A percentile compares a stretch with the other conserved stretches of the same genome.
phyloP scores from a whole-genome alignment of 305 asterid species.

The Fraxinus albicans region DNA sequence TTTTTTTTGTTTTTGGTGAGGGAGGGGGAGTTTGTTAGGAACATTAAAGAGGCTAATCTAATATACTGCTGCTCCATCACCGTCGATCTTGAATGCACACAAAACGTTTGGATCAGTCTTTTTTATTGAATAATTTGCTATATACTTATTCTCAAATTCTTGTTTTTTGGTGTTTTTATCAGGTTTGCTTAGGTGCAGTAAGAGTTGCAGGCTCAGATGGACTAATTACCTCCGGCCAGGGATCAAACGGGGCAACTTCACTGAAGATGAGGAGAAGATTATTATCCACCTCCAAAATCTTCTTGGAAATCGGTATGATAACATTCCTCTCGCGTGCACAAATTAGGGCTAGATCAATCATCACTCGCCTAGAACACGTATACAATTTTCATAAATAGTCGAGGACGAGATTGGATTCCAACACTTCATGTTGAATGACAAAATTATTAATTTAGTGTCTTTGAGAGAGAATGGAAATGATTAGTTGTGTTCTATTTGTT shows the following conservation, averaged over 20 bases:
- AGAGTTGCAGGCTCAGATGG: constrained; percentile 86
- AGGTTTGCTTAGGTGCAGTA: constrained; percentile 86
- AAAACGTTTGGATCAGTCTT: not conserved
- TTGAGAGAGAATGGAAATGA: not conserved
- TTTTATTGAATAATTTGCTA: not conserved
- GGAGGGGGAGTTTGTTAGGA: constrained; percentile 23
- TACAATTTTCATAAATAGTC: too few species aligned
- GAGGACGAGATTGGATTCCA: not conserved
- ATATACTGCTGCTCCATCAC: constrained; percentile 26
- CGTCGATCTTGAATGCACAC: constrained; percentile 29
- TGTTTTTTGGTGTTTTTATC: not conserved
- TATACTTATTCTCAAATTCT: not conserved
- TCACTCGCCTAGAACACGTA: too few species aligned
- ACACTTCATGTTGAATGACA: not conserved
- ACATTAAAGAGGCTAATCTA: constrained; percentile 46
- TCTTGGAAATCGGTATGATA: constrained; percentile 65
- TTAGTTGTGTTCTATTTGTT: not conserved
- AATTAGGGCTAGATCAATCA: too few species aligned
- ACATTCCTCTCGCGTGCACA: too few species aligned
- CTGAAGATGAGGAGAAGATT: constrained; percentile 68
- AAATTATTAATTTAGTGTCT: not conserved
- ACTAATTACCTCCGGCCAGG: constrained; percentile 90
- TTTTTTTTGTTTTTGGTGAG: not conserved
- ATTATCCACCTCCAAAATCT: constrained; percentile 80
- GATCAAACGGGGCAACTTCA: constrained; percentile 65